These are phyloP conservation scores for Phytophthora niederhauseri DNA, from an alignment of 352 stramenopile genomes.

Conservation along the genomic window DNA sequence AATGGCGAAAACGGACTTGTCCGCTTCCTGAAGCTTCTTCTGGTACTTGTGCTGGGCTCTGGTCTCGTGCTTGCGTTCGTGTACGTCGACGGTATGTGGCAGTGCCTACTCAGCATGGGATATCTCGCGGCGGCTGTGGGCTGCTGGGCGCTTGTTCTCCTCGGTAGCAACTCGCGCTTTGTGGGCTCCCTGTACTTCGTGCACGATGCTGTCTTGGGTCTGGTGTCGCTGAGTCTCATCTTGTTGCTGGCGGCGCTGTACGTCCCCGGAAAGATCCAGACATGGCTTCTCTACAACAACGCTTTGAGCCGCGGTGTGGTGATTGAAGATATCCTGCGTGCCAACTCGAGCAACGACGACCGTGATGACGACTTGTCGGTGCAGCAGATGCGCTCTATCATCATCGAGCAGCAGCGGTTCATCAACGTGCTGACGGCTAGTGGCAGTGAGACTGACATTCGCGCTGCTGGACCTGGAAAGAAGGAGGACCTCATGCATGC, in stretches of 20 bases:
- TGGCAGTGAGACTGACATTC: slow-evolving; percentile 64
- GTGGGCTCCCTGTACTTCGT: slow-evolving; percentile 94
- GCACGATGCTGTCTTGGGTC: slow-evolving; percentile 94
- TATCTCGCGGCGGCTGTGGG: slow-evolving; percentile 92
- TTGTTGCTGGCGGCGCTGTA: slow-evolving; percentile 91
- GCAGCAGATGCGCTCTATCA: slow-evolving; percentile 80
- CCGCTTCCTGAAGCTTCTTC: slow-evolving; percentile 72
- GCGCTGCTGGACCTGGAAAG: slow-evolving; percentile 19
- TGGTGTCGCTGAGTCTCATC: slow-evolving; percentile 94
- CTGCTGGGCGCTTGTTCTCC: slow-evolving; percentile 82
- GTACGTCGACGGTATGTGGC: slow-evolving; percentile 86
- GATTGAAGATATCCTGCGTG: slow-evolving; percentile 96
- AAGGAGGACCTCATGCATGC: slow-evolving; percentile 70
- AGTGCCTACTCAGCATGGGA: slow-evolving; percentile 92
- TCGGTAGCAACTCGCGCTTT: slow-evolving; percentile 90
- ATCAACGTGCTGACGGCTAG: slow-evolving; percentile 66
- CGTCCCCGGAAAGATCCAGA: slow-evolving; percentile 94
- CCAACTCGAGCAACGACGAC: slow-evolving; percentile 72
- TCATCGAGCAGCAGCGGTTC: slow-evolving; percentile 80
- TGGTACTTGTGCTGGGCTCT: slow-evolving; percentile 80
- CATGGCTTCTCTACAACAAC: slow-evolving; percentile 98
- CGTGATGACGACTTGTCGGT: slow-evolving; percentile 72
- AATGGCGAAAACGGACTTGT: slow-evolving; percentile 67
- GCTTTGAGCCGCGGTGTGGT: slow-evolving; percentile 96
- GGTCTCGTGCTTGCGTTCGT: slow-evolving; percentile 73